These are phyloP conservation scores for Rachicladosporium sp. DNA, from an alignment of 2,329 filamentous ascomycete species.

Conservation along the genomic window DNA sequence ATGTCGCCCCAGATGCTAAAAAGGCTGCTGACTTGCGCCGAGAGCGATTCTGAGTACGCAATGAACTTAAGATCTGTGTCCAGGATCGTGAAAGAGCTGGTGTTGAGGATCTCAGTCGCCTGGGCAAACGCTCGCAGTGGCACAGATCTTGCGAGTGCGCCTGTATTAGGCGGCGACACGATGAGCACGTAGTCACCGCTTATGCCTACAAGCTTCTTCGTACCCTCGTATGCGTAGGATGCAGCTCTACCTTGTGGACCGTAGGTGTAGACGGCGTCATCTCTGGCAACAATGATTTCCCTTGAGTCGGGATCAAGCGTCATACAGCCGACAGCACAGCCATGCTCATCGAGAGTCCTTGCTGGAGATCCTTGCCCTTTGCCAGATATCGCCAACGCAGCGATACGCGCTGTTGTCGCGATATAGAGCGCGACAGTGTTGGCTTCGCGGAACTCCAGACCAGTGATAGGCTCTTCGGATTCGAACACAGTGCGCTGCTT, in stretches of 20 bases:
- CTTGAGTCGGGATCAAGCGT: slow-evolving; percentile 66
- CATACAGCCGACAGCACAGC: slow-evolving; percentile 90
- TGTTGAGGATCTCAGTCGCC: slow-evolving; percentile 70
- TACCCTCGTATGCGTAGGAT: slow-evolving; percentile 81
- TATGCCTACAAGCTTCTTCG: slow-evolving; percentile 68
- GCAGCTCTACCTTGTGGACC: slow-evolving; percentile 72
- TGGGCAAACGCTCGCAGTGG: slow-evolving; percentile 58
- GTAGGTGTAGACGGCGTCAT: slow-evolving; percentile 95
- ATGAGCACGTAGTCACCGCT: slow-evolving; percentile 80
- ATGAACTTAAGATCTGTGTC: slow-evolving; percentile 85
- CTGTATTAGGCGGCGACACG: slow-evolving; percentile 62
- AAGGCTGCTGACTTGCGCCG: slow-evolving; percentile 65
- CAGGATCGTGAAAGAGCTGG: slow-evolving; percentile 79
- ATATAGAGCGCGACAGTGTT: slow-evolving; percentile 71
- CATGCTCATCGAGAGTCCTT: slow-evolving; percentile 75
- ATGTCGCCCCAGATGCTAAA: slow-evolving; percentile 86
- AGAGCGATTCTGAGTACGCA: slow-evolving; percentile 74
- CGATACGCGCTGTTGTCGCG: slow-evolving; percentile 75
- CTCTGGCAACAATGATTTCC: slow-evolving; percentile 80
- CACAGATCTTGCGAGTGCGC: slow-evolving; percentile 41
- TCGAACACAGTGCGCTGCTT: slow-evolving; percentile 93
- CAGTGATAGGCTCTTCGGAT: slow-evolving; percentile 90
- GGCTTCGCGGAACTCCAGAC: slow-evolving; percentile 61
- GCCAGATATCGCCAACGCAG: slow-evolving; percentile 76
- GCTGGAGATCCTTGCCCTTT: slow-evolving; percentile 82